These are phyloP conservation scores for Lomentospora prolificans DNA, from an alignment of 2,329 filamentous ascomycete genomes.

Conservation along the genomic window DNA sequence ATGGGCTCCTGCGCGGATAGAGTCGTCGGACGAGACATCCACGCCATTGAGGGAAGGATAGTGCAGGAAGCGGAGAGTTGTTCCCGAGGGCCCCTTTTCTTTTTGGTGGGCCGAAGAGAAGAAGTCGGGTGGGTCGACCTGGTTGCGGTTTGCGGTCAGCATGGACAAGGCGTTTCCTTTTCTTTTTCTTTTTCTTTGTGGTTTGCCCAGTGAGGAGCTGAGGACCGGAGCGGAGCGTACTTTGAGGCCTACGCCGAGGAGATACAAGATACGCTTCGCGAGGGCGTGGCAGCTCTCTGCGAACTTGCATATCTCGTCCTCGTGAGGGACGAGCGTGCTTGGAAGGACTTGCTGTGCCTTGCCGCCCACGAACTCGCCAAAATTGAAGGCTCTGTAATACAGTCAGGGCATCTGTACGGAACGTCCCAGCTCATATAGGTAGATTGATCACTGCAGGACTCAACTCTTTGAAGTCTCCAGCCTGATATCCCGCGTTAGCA, in stretches of 20 bases:
- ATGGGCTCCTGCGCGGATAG: slow-evolving; percentile 78
- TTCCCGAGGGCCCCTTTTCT: slow-evolving; percentile 36
- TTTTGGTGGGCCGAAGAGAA: slow-evolving; percentile 42
- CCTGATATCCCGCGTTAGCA: slow-evolving; percentile 29
- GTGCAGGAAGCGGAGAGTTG: slow-evolving; percentile 61
- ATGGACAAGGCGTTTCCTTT: not conserved
- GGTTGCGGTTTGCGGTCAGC: not conserved
- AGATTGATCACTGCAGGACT: too few relatives aligned
- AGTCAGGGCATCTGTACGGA: too few relatives aligned
- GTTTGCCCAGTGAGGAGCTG: too few relatives aligned
- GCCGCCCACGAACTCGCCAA: slow-evolving; percentile 63
- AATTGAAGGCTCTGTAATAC: slow-evolving; percentile 70
- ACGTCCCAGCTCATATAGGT: too few relatives aligned
- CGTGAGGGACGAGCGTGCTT: slow-evolving; percentile 45
- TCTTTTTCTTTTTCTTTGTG: not conserved
- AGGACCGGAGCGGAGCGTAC: too few relatives aligned
- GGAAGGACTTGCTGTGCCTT: slow-evolving; percentile 73
- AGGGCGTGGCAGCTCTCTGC: slow-evolving; percentile 60
- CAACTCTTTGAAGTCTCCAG: slow-evolving; percentile 89
- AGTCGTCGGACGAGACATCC: slow-evolving; percentile 22
- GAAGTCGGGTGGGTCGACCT: slow-evolving; percentile 40
- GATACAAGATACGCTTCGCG: slow-evolving; percentile 60
- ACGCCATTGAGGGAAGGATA: slow-evolving; percentile 44
- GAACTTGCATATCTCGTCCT: slow-evolving; percentile 56
- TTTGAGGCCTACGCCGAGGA: slow-evolving; percentile 69